Evolutionary conservation across 2,329 filamentous ascomycete genomes (phyloP).

Genomic region (Zopfia rhizophila): DNA sequence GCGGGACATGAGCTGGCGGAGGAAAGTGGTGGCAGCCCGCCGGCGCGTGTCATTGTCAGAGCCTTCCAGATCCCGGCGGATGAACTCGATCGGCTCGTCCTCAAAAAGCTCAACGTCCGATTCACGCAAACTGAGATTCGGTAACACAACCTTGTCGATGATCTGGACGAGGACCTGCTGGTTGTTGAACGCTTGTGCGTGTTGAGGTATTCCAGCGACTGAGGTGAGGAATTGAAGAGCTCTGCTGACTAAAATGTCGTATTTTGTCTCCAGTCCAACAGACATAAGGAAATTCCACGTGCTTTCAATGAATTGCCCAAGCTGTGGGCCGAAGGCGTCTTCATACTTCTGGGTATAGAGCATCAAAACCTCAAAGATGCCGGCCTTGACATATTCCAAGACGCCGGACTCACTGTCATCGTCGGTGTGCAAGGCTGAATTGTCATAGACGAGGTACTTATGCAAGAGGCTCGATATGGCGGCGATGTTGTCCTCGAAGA

Average conservation of each 20-base stretch:
- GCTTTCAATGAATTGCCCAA: constrained; percentile 85
- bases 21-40: constrained; percentile 92
- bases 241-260: constrained; percentile 93
- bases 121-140: constrained; percentile 90
- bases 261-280: constrained; percentile 87
- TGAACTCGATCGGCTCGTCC: constrained; percentile 98
- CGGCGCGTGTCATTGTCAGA: constrained; percentile 95
- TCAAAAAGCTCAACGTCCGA: constrained; percentile 97
- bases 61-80: constrained; percentile 91
- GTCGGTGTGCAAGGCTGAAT: constrained; percentile 81
- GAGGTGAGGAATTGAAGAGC: constrained; percentile 94
- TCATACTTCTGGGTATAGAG: constrained; percentile 95
- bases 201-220: constrained; percentile 79
- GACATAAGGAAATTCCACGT: constrained; percentile 92
- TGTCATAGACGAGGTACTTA: constrained; percentile 93
- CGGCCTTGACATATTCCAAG: constrained; percentile 87
- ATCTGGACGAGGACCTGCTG: constrained; percentile 83
- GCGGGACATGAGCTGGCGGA: constrained; percentile 86
- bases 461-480: constrained; percentile 82
- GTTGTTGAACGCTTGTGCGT: constrained; percentile 87
- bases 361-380: constrained; percentile 90
- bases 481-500: constrained; percentile 88
- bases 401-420: constrained; percentile 90
- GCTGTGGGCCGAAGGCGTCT: constrained; percentile 85
- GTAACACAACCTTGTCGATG: constrained; percentile 94